Evolutionary conservation across 257 asterid genomes (phyloP).

Genomic region (Solanum chilense): DNA sequence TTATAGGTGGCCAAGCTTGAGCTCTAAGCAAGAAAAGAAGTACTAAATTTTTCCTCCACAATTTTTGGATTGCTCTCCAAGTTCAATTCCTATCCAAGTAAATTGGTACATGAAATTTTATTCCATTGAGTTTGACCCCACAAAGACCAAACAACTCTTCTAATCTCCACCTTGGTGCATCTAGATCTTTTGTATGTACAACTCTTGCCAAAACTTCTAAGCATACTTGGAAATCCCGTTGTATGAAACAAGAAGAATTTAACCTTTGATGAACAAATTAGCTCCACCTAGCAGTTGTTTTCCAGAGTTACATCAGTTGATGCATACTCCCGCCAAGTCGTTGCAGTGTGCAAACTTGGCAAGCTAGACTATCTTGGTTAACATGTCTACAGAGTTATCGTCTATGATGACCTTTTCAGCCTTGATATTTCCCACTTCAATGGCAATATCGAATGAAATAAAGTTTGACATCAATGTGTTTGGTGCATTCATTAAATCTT

Average conservation of each 20-base stretch:
- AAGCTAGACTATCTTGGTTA: neutral
- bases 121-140: neutral
- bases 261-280: neutral
- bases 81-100: neutral
- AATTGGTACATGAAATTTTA: neutral
- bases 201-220: neutral
- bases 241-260: neutral
- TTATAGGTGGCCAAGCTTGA: neutral
- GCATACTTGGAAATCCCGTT: neutral
- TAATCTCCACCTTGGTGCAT: neutral
- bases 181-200: no score
- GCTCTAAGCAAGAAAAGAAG: neutral
- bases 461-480: no score
- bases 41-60: neutral
- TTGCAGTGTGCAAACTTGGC: neutral
- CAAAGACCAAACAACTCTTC: neutral
- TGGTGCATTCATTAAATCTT: neutral
- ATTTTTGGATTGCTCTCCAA: neutral
- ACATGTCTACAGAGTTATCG: neutral
- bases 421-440: neutral
- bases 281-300: neutral
- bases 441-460: neutral
- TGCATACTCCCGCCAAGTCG: neutral
- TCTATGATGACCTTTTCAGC: neutral
- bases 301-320: neutral